phyloP scores from a whole-genome alignment of 208 protist species.

The Crithidia sp. region DNA sequence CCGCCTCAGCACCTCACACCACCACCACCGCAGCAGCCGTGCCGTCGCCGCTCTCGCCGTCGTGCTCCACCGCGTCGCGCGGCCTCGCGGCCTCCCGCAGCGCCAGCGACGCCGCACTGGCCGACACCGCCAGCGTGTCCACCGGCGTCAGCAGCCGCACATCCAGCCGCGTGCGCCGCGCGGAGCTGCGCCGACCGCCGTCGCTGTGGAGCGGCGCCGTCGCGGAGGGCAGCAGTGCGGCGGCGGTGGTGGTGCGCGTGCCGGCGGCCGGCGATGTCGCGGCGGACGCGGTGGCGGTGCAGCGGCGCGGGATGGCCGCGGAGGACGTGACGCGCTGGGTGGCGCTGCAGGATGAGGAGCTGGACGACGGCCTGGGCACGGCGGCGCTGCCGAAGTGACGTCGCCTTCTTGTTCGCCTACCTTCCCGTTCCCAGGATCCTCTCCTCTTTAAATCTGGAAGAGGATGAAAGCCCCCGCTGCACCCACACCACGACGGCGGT shows the following conservation, averaged over 20 bases:
- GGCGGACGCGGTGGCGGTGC: neutral
- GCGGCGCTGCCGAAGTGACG: no score
- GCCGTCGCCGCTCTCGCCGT: neutral
- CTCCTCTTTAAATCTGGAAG: neutral
- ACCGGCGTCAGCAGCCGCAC: conserved; percentile 22
- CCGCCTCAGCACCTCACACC: neutral
- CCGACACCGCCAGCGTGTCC: conserved; percentile 5
- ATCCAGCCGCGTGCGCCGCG: conserved; percentile 24
- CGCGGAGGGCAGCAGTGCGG: neutral
- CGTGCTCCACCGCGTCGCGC: neutral
- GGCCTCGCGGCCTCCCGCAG: neutral
- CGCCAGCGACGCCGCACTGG: conserved; percentile 1
- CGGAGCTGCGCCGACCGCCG: conserved; percentile 31
- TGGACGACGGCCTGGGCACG: neutral
- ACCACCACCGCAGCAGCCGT: neutral
- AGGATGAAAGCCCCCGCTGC: conserved; percentile 3
- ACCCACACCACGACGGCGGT: conserved; percentile 18
- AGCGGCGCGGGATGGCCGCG: conserved; percentile 6
- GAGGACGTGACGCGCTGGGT: conserved; percentile 28
- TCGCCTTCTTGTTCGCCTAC: no score
- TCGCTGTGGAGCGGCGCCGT: conserved; percentile 19
- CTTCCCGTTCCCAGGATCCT: neutral
- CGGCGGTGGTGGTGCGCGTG: conserved; percentile 6
- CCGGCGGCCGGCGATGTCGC: neutral
- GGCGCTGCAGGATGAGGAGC: conserved; percentile 12